These are phyloP conservation scores for Flueggea neowawraea DNA, from an alignment of 441 rosid genomes.

Conservation along the genomic window DNA sequence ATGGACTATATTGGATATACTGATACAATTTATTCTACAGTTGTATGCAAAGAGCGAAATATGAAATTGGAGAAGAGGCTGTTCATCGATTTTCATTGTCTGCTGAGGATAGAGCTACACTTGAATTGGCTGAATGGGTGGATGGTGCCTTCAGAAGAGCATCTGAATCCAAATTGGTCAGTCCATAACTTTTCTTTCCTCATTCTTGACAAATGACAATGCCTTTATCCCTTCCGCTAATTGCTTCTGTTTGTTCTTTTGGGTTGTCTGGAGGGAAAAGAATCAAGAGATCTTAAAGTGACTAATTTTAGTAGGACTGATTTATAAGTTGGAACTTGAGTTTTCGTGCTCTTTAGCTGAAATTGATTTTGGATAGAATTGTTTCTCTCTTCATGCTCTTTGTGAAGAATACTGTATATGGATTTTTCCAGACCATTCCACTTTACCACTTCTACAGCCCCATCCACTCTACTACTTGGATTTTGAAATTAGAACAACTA, in stretches of 20 bases:
- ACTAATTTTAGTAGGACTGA: not conserved
- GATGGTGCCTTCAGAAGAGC: conserved; percentile 76
- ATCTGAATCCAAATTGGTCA: conserved; percentile 52
- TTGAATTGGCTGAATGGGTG: conserved; percentile 98
- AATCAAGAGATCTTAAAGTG: not conserved
- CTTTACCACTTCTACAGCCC: too few relatives aligned
- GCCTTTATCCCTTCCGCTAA: not conserved
- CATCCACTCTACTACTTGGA: too few relatives aligned
- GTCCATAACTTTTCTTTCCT: conserved; percentile 7
- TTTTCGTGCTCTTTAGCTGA: too few relatives aligned
- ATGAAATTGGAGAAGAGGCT: conserved; percentile 98
- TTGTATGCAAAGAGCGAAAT: conserved; percentile 97
- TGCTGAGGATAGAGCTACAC: conserved; percentile 98
- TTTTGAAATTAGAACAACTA: too few relatives aligned
- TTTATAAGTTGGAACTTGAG: not conserved
- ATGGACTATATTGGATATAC: not conserved
- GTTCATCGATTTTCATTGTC: conserved; percentile 93
- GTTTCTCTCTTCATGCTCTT: too few relatives aligned
- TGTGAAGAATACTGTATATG: too few relatives aligned
- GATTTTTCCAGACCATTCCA: too few relatives aligned
- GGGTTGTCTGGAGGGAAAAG: not conserved
- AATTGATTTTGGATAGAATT: too few relatives aligned
- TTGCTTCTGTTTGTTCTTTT: not conserved
- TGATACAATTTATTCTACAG: conserved; percentile 46
- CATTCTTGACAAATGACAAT: conserved; percentile 2